Base-by-base conservation (phyloP, 2,329 filamentous ascomycete species). In the Aspergillaceae sp. region DNA sequence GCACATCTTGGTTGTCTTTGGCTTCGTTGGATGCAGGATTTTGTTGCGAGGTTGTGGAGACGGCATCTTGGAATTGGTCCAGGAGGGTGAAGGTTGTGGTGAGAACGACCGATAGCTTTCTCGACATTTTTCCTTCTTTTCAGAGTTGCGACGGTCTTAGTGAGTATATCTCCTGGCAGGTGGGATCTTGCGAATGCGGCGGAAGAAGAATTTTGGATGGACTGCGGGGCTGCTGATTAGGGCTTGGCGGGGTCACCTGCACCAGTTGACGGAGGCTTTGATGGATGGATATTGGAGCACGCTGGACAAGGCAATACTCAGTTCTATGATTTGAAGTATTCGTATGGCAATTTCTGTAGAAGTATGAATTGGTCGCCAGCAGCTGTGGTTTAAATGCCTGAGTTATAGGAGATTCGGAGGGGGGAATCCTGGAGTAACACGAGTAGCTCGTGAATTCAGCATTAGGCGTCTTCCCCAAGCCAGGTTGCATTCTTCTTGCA, bases 51-150 rank as follows among this genome's bases (percentile, higher is more conserved):
- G 63, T 46, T 26, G 60, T 46, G n/a, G 61, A 54, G 38, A 72
- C 57, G 9, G 66, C 58, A 11, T 51, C 46, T 53, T 63, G 63
- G 52, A 72, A 72, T 57, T 69, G 67, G 4, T 61, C 55, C 29
- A 66, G 49, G 43, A 73, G 66, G 29, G 57, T 54, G 27, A 67
- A 48, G 3, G 65, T 63, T 5, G 69, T 66, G 19, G 48, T 49
- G 3, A 71, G 50, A 11, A 63, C 51, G 28, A 52, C 47, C 2
- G 54, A 43, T 8, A 71, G 57, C 48, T 63, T 60, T 44, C 60
- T 53, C 1, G 61, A 52, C 61, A 67, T 67, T 50, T 49, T 60
- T 40, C 40, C 38, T 6, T 6, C 6, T n/a, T 3, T 4, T 7
- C 5, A 26, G 42, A 7, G 41, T 42, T 7, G 4, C 11, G 10